A percentile compares a stretch with the other conserved stretches of the same genome.
These are phyloP conservation scores for Coemansia sp. DNA, from an alignment of 192 early-diverging fungal genomes.

Conservation along the genomic window DNA sequence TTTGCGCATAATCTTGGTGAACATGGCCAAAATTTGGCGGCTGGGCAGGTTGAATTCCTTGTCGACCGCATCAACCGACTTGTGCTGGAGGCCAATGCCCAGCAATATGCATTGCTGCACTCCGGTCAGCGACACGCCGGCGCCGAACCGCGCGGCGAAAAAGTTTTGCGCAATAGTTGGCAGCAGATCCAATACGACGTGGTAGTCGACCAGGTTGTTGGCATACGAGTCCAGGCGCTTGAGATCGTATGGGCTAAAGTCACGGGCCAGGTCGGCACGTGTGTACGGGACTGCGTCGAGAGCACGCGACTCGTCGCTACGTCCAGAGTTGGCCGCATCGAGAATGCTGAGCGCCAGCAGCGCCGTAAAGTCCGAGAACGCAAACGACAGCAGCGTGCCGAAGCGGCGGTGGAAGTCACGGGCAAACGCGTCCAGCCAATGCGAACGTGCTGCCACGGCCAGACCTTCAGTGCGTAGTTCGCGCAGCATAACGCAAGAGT, in stretches of 20 bases:
- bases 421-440: constrained; percentile 88
- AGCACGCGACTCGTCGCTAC: constrained; percentile 25
- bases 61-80: constrained; percentile 84
- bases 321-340: constrained; percentile 64
- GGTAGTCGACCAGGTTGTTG: constrained; percentile 96
- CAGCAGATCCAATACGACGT: constrained; percentile 91
- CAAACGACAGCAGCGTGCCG: constrained; percentile 81
- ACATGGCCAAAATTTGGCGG: constrained; percentile 87
- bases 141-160: constrained; percentile 66
- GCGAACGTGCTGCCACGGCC: constrained; percentile 49
- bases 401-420: constrained; percentile 91
- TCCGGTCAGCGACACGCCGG: constrained; percentile 69
- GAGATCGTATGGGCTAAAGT: constrained; percentile 71
- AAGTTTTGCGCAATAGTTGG: constrained; percentile 78
- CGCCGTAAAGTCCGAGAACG: constrained; percentile 81
- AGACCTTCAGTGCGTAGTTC: constrained; percentile 59
- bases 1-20: constrained; percentile 92
- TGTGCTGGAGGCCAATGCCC: constrained; percentile 91
- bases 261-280: constrained; percentile 24
- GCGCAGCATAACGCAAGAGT: constrained; percentile 96
- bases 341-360: constrained; percentile 81
- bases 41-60: constrained; percentile 81
- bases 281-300: constrained; percentile 22
- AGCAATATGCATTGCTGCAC: constrained; percentile 85
- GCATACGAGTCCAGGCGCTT: constrained; percentile 95